Evolutionary conservation across 1,284 basidiomycete genomes (phyloP).

Genomic region (Ganoderma lucidum): DNA sequence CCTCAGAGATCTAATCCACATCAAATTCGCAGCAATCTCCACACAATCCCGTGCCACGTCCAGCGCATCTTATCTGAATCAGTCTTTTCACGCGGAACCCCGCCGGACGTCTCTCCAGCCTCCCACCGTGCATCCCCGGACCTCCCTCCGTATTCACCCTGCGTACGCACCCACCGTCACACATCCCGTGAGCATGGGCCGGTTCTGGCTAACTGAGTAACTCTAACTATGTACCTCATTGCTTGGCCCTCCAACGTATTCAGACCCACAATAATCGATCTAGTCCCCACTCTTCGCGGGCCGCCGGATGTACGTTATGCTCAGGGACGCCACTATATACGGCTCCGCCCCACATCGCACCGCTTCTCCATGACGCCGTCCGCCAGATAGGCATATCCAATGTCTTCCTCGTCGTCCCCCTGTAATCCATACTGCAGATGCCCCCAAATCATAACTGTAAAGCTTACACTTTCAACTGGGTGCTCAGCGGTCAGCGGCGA

Average conservation of each 20-base stretch:
- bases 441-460: background rate
- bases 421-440: background rate
- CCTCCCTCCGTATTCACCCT: conserved; percentile 1
- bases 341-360: conserved; percentile 2
- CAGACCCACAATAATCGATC: conserved; percentile 18
- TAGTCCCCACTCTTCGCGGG: conserved; percentile 14
- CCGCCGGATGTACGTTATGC: conserved; percentile 1
- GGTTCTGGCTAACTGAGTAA: conserved; percentile 13
- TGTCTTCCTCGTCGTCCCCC: background rate
- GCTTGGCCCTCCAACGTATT: conserved; percentile 18
- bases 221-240: conserved; percentile 11
- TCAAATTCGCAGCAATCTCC: conserved; percentile 7
- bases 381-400: background rate
- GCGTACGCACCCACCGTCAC: background rate
- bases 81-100: conserved; percentile 29
- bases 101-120: conserved; percentile 21
- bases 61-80: conserved; percentile 17
- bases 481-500: background rate
- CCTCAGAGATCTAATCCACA: conserved; percentile 25
- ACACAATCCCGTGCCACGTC: conserved; percentile 14
- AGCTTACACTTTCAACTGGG: background rate
- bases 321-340: conserved; percentile 18
- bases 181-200: background rate
- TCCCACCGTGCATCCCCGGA: background rate
- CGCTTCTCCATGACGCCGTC: background rate